Base-by-base conservation (phyloP, 1,284 basidiomycete genomes). In the Sporisorium reilianum region DNA sequence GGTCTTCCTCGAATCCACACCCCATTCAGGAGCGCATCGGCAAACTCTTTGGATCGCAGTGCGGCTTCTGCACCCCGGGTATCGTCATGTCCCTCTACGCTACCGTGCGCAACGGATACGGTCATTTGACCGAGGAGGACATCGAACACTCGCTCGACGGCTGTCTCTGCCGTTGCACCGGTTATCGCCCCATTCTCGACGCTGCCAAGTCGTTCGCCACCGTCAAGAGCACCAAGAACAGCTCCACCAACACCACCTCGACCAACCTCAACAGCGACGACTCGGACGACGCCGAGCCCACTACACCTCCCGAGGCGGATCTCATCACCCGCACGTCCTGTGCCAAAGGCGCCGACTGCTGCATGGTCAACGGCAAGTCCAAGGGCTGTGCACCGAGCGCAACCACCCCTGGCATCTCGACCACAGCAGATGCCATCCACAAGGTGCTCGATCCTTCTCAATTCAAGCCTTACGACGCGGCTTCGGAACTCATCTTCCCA, bases 41-140 rank as follows among this genome's bases (percentile, higher is more conserved):
- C 36, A 83, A 82, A 55, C 71, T 85, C 3, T 79, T 77, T n/a
- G 84, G 85, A 14, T 72, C 64, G 0, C 85, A 86, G 56, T 86
- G 85, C 58, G 84, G 84, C 4, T 84, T 83, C 62, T 80, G 77
- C 48, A 81, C 78, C 5, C 79, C 79, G 3, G 84, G 84, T 30
- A 81, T 86, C 59, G 77, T 85, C 64, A 86, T 86, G 84, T 75
- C 77, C 6, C 79, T 85, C 30, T 86, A 85, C 56, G 83, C 84
- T 18, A 77, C 85, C n/a, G 75, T 86, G 2, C 75, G 85, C 6
- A 81, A 81, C 14, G 80, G 76, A 1, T 72, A 75, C 41, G 67
- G 71, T 8, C 60, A 77, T 42, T 60, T 86, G 14, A 79, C 81
- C 5, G 80, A 84, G 36, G 72, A 78, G 23, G 80, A 85, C 51